A percentile compares a stretch with the other conserved stretches of the same genome.
Conservation (phyloP, 2,329 filamentous ascomycete species). For the Fusarium chaquense region DNA sequence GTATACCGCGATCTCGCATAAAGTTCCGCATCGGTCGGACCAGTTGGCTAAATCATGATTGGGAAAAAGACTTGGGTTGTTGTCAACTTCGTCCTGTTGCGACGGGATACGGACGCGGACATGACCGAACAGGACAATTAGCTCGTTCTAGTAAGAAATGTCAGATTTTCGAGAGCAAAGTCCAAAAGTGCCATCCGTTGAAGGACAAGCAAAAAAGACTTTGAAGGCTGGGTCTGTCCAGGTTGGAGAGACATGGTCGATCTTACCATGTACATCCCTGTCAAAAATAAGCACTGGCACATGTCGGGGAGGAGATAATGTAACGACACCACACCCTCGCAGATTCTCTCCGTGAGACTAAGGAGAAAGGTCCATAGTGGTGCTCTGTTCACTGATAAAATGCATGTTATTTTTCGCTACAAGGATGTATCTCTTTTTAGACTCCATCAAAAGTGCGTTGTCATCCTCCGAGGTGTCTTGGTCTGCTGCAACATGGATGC, state of each 20-base stretch:
- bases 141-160: conserved; percentile 24
- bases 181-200: conserved; percentile 34
- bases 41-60: conserved; percentile 10
- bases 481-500: conserved; percentile 34
- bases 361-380: conserved; percentile 12
- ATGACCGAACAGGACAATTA: conserved; percentile 20
- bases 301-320: conserved; percentile 29
- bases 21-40: neutral
- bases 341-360: conserved; percentile 34
- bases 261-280: conserved; percentile 40
- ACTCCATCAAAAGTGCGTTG: conserved; percentile 36
- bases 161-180: conserved; percentile 18
- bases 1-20: conserved; percentile 24
- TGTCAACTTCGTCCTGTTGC: neutral
- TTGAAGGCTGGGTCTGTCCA: conserved; percentile 28
- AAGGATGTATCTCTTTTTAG: conserved; percentile 19
- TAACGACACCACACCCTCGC: conserved; percentile 35
- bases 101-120: conserved; percentile 15
- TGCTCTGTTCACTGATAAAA: conserved; percentile 8
- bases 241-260: conserved; percentile 32
- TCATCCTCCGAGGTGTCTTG: conserved; percentile 33
- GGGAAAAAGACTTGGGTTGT: neutral
- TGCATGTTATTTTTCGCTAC: conserved; percentile 25
- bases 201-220: conserved; percentile 14
- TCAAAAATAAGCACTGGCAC: conserved; percentile 39